Conservation (phyloP, 1,139 yeast genomes). For the Torulaspora pretoriensis region DNA sequence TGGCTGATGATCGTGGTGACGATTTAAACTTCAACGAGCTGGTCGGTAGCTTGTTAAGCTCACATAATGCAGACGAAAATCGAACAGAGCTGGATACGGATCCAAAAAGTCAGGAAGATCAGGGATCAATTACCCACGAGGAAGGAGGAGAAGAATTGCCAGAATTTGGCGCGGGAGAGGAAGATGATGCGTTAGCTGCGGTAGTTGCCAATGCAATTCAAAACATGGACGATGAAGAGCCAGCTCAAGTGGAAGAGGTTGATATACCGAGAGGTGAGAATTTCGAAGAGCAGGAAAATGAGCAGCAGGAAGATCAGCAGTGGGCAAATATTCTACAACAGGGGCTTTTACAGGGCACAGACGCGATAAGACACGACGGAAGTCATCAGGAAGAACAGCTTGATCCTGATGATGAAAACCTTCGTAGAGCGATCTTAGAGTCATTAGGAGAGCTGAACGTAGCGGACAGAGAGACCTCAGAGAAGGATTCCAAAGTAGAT, state of each 20-base stretch:
- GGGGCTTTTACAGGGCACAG: conserved; percentile 23
- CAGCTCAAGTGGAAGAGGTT: conserved; percentile 4
- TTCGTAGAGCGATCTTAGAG: conserved; percentile 33
- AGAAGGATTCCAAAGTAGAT: conserved; percentile 8
- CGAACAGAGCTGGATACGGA: conserved; percentile 12
- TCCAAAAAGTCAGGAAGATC: conserved; percentile 3
- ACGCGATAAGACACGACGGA: conserved; percentile 4
- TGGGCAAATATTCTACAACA: conserved; percentile 35
- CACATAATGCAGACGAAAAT: conserved; percentile 24
- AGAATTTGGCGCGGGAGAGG: conserved; percentile 20
- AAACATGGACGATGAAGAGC: conserved; percentile 17
- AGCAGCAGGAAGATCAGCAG: conserved; percentile 23
- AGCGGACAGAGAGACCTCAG: conserved; percentile 10
- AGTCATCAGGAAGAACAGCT: conserved; percentile 16
- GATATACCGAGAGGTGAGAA: conserved; percentile 9
- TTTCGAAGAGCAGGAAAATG: conserved; percentile 7
- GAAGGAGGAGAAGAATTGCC: conserved; percentile 18
- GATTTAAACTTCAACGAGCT: conserved; percentile 34
- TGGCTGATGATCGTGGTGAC: conserved; percentile 28
- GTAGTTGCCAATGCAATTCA: conserved; percentile 35
- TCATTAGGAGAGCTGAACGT: conserved; percentile 28
- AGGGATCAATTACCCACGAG: background rate
- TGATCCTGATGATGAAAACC: conserved; percentile 36
- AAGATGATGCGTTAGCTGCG: conserved; percentile 27
- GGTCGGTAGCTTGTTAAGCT: conserved; percentile 32